These are phyloP conservation scores for Lathyrus oleraceus DNA, from an alignment of 306 rosid species.

Conservation along the genomic window DNA sequence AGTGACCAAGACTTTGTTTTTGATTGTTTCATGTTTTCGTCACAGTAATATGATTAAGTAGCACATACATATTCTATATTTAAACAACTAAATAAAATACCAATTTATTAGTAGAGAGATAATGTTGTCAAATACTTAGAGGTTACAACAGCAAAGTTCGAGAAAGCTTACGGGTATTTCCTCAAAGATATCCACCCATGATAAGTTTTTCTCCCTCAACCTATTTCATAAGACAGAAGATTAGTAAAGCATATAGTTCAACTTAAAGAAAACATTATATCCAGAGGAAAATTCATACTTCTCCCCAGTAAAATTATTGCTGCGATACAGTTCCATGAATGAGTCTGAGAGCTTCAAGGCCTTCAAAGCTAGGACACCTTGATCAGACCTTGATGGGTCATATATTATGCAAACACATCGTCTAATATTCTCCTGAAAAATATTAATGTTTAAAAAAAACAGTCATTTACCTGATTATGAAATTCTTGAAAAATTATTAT, in stretches of 20 bases:
- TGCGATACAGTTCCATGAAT: constrained; percentile 94
- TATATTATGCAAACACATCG: constrained; percentile 95
- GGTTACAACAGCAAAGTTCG: constrained; percentile 6
- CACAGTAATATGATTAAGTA: constrained; percentile 2
- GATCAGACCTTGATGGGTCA: constrained; percentile 89
- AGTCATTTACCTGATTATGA: constrained; percentile 16
- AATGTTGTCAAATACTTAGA: not conserved
- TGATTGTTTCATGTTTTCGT: not conserved
- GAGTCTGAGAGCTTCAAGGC: constrained; percentile 93
- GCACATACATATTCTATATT: not conserved
- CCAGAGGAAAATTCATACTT: constrained; percentile 57
- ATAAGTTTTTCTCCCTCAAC: constrained; percentile 90
- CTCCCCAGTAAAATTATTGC: constrained; percentile 85
- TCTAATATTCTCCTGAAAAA: constrained; percentile 81
- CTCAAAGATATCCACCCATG: constrained; percentile 97
- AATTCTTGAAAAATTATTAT: not conserved
- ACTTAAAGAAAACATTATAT: constrained; percentile 24
- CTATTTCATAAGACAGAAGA: constrained; percentile 47
- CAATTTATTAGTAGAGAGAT: not conserved
- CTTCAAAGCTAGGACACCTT: constrained; percentile 92
- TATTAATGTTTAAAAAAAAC: constrained; percentile 5
- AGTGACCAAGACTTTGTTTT: not conserved
- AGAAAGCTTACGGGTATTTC: constrained; percentile 85
- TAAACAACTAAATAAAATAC: not conserved
- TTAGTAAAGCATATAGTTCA: constrained; percentile 33